Evolutionary conservation across 140 eudicot genomes (phyloP).

Genomic region (Oenanthe javanica): DNA sequence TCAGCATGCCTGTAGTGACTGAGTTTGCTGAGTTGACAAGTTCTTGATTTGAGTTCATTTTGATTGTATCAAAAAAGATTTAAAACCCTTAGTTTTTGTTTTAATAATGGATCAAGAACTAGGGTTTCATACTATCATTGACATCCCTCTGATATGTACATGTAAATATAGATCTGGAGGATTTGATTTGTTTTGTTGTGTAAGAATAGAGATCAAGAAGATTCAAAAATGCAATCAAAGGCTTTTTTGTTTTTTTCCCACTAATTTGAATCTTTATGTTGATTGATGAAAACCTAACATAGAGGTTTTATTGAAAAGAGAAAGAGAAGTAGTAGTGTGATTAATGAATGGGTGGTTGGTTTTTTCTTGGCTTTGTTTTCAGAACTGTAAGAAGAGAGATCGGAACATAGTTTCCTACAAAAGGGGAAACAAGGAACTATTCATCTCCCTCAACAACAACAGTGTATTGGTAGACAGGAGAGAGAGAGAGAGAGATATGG

Average conservation of each 20-base stretch:
- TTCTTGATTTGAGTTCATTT: conserved; percentile 15
- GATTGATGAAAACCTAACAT: neutral
- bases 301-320: neutral
- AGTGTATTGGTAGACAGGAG: neutral
- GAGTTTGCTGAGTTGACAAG: conserved; percentile 13
- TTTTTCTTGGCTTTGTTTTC: conserved; percentile 11
- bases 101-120: neutral
- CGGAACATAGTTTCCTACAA: conserved; percentile 1
- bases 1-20: conserved; percentile 1
- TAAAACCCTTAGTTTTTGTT: neutral
- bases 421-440: conserved; percentile 22
- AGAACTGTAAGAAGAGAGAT: conserved; percentile 10
- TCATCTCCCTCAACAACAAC: conserved; percentile 4
- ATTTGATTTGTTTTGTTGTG: neutral
- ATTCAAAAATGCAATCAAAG: neutral
- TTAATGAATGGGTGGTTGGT: neutral
- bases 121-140: neutral
- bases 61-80: neutral
- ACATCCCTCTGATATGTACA: neutral
- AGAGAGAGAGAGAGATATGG: neutral
- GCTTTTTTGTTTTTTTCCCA: neutral
- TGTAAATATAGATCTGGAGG: neutral
- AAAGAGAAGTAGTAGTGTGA: neutral
- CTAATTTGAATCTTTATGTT: neutral
- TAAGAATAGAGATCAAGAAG: conserved; percentile 4